A percentile compares a stretch with the other conserved stretches of the same genome.
Evolutionary conservation across 225 moss, liverwort and hornwort species (phyloP).

Genomic region (Straminergon stramineum): DNA sequence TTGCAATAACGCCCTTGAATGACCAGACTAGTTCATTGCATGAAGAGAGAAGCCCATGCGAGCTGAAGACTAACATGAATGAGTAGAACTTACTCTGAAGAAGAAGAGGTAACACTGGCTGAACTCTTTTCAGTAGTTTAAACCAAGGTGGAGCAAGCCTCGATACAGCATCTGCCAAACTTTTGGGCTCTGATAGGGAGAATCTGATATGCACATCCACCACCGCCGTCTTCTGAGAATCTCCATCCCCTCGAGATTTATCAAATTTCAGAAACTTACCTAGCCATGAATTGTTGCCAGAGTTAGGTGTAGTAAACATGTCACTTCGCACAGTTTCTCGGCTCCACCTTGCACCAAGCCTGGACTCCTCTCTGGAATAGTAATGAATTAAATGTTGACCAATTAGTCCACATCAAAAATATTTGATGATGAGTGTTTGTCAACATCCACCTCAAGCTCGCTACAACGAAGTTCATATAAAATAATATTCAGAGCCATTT

Average conservation of each 20-base stretch:
- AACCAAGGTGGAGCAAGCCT: slow-evolving; percentile 13
- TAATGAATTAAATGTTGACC: not conserved
- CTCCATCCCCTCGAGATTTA: not conserved
- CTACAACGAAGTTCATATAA: not conserved
- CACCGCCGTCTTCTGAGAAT: slow-evolving; percentile 13
- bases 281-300: not conserved
- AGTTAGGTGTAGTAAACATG: not conserved
- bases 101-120: slow-evolving; percentile 1
- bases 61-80: not conserved
- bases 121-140: not conserved
- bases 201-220: slow-evolving; percentile 35
- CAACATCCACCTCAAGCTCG: not conserved
- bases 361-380: not conserved
- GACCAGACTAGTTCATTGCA: not conserved
- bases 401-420: not conserved
- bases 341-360: not conserved
- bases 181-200: slow-evolving; percentile 13
- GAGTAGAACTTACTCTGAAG: slow-evolving; percentile 10
- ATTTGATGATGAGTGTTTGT: not conserved
- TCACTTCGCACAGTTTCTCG: not conserved
- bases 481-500: not conserved
- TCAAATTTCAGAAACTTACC: not conserved
- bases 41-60: not conserved
- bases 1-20: not conserved
- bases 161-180: not conserved